Evolutionary conservation across 2,329 filamentous ascomycete species (phyloP).

Genomic region (Trichoderma lentiforme): DNA sequence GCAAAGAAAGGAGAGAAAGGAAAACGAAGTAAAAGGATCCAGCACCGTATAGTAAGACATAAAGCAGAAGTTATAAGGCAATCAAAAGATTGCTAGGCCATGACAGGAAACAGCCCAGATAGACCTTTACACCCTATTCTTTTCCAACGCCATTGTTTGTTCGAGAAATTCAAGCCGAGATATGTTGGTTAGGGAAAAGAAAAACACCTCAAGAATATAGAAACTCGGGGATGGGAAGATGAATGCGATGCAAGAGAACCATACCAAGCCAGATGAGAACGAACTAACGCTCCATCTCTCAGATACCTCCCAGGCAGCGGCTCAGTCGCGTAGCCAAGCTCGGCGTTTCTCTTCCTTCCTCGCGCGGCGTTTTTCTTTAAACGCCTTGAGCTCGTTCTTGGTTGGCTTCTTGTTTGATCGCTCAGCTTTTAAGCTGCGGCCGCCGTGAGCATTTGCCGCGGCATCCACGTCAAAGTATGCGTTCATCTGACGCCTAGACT

Average conservation of each 20-base stretch:
- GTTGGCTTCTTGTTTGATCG: conserved; percentile 77
- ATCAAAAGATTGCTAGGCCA: background rate
- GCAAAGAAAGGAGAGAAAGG: background rate
- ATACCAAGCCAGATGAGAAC: background rate
- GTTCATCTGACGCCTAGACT: conserved; percentile 83
- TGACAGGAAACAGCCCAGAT: background rate
- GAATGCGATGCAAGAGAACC: conserved; percentile 7
- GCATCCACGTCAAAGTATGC: conserved; percentile 96
- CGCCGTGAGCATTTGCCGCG: conserved; percentile 86
- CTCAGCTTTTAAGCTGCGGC: conserved; percentile 87
- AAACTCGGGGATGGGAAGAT: background rate
- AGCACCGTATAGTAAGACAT: background rate
- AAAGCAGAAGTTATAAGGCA: background rate
- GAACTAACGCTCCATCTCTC: background rate
- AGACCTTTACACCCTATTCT: background rate
- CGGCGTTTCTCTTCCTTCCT: conserved; percentile 93
- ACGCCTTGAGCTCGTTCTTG: conserved; percentile 84
- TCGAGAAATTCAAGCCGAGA: background rate
- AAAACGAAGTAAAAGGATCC: background rate
- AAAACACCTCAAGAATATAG: background rate
- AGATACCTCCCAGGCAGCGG: background rate
- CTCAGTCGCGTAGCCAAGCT: conserved; percentile 83
- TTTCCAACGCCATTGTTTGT: conserved; percentile 13
- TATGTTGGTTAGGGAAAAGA: background rate
- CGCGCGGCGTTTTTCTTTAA: conserved; percentile 83